These are phyloP conservation scores for Abelmoschus esculentus DNA, from an alignment of 345 rosid species.

Conservation along the genomic window DNA sequence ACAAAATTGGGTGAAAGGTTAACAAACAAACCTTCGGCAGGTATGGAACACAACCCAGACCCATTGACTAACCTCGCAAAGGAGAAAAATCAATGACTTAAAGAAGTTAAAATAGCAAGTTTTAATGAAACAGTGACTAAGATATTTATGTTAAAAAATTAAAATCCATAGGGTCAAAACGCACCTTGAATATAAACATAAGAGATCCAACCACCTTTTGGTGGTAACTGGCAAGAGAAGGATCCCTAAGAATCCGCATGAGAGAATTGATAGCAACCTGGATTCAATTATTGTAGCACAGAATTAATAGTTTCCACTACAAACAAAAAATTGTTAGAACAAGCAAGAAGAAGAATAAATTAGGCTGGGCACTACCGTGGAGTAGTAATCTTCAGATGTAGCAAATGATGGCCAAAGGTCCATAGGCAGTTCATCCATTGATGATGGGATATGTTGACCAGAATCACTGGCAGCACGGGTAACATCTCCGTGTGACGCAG, in stretches of 20 bases:
- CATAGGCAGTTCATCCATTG: constrained; percentile 78
- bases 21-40: constrained; percentile 75
- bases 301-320: neutral
- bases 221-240: constrained; percentile 94
- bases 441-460: constrained; percentile 76
- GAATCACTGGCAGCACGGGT: constrained; percentile 84
- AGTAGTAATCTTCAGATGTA: constrained; percentile 92
- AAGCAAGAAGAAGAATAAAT: constrained; percentile 14
- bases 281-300: constrained; percentile 5
- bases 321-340: constrained; percentile 13
- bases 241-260: constrained; percentile 95
- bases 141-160: neutral
- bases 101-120: neutral
- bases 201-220: constrained; percentile 96
- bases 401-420: constrained; percentile 93
- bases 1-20: constrained; percentile 3
- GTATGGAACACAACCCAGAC: constrained; percentile 94
- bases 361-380: constrained; percentile 51
- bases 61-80: constrained; percentile 88
- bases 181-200: constrained; percentile 95
- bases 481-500: constrained; percentile 87
- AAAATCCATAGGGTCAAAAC: neutral
- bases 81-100: constrained; percentile 13
- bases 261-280: constrained; percentile 98
- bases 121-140: constrained; percentile 4